Evolutionary conservation across 2,329 filamentous ascomycete genomes (phyloP).

Genomic region (Exophiala xenobiotica): DNA sequence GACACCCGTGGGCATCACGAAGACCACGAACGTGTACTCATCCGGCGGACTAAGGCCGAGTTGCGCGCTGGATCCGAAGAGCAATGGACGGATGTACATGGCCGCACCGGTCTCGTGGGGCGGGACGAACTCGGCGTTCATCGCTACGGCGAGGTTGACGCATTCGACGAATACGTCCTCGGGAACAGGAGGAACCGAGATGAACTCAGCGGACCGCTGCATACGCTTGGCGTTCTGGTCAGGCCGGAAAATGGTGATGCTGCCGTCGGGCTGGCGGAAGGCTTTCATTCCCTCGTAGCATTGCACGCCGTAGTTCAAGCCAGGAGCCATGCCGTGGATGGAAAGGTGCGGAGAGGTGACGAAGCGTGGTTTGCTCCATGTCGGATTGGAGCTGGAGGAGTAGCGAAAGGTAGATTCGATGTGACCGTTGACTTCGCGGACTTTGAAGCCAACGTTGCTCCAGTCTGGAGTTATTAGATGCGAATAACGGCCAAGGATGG

Average conservation of each 20-base stretch:
- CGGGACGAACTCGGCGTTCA: conserved; percentile 89
- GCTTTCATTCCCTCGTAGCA: conserved; percentile 98
- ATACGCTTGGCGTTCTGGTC: conserved; percentile 80
- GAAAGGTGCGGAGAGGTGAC: conserved; percentile 79
- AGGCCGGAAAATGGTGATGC: conserved; percentile 84
- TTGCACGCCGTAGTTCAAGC: conserved; percentile 95
- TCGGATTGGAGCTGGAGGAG: conserved; percentile 47
- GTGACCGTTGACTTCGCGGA: conserved; percentile 94
- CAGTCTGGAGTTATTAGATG: conserved; percentile 62
- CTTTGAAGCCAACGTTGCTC: conserved; percentile 87
- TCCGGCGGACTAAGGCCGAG: conserved; percentile 83
- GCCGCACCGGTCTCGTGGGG: conserved; percentile 85
- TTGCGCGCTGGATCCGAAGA: conserved; percentile 86
- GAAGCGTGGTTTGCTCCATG: conserved; percentile 62
- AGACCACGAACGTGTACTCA: conserved; percentile 89
- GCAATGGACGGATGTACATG: conserved; percentile 86
- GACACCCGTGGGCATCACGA: conserved; percentile 85
- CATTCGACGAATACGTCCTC: conserved; percentile 72
- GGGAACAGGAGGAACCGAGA: conserved; percentile 80
- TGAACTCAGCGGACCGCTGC: conserved; percentile 78
- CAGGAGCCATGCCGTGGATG: conserved; percentile 93
- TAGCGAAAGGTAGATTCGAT: conserved; percentile 82
- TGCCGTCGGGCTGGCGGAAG: conserved; percentile 72
- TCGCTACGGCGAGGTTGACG: conserved; percentile 75
- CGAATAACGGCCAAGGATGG: conserved; percentile 2